Evolutionary conservation across 2,329 filamentous ascomycete species (phyloP).

Genomic region (Xylariaceae sp.): DNA sequence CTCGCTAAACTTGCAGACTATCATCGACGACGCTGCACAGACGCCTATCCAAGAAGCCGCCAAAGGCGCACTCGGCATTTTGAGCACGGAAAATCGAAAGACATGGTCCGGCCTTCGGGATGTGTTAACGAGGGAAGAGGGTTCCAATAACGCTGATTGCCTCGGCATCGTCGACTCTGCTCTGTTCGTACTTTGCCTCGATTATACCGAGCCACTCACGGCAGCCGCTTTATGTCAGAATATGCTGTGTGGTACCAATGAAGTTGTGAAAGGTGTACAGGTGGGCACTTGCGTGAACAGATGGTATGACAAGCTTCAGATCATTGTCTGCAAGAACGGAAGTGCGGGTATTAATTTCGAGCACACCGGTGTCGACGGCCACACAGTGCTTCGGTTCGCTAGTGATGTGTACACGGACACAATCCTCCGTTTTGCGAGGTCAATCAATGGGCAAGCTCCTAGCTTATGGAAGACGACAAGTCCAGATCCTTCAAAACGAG

Average conservation of each 20-base stretch:
- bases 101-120: slow-evolving; percentile 91
- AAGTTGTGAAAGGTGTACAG: slow-evolving; percentile 88
- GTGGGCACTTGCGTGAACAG: slow-evolving; percentile 96
- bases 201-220: slow-evolving; percentile 81
- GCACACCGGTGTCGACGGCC: slow-evolving; percentile 95
- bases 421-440: slow-evolving; percentile 88
- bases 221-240: slow-evolving; percentile 90
- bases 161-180: slow-evolving; percentile 94
- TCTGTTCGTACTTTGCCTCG: slow-evolving; percentile 85
- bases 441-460: slow-evolving; percentile 90
- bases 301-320: slow-evolving; percentile 99
- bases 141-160: slow-evolving; percentile 93
- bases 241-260: slow-evolving; percentile 94
- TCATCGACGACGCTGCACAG: slow-evolving; percentile 84
- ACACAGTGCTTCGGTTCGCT: slow-evolving; percentile 93
- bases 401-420: slow-evolving; percentile 97
- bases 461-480: slow-evolving; percentile 87
- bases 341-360: slow-evolving; percentile 99
- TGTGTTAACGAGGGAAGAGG: slow-evolving; percentile 77
- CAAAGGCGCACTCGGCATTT: slow-evolving; percentile 87
- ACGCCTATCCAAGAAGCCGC: slow-evolving; percentile 90
- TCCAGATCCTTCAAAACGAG: slow-evolving; percentile 87
- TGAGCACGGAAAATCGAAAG: slow-evolving; percentile 95
- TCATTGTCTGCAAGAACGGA: slow-evolving; percentile 98
- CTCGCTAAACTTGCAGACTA: slow-evolving; percentile 83